Base-by-base conservation (phyloP, 2,329 filamentous ascomycete species). In the Colletotrichum sp. region DNA sequence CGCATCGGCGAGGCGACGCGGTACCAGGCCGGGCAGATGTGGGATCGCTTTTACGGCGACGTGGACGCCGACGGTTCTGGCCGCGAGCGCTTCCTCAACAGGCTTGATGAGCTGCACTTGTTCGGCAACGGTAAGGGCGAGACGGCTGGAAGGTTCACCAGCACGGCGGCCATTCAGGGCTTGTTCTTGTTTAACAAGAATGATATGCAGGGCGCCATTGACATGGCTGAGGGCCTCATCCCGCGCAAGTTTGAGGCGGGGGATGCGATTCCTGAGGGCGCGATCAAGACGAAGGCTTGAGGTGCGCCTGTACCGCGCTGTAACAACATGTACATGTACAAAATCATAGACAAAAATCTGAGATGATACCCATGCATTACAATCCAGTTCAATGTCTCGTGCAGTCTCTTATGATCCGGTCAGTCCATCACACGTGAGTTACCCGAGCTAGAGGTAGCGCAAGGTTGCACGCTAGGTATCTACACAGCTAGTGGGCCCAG, bases 161-260 rank as follows among this genome's bases (percentile, higher is more conserved):
- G 96, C 83, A 96, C 96, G 6, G 97, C 97, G 32, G 95, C 96
- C 26, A 92, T 99, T 34, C 97, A 99, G 85, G 97, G 97, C 0
- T 86, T 99, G 60, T 99, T 99, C 84, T 85, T 99, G 83, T 98
- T 98, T 84, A 98, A 99, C 86, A 99, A 99, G 87, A 94, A 93
- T 78, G 91, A 98, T 80, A 94, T 96, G 88, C 90, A 96, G 79
- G 96, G 96, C 3, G 96, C 96, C 16, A 96, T 99, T 78, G 87
- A 88, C 18, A 96, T 95, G 93, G 94, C 93, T 2, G 93, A 95
- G 77, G 91, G 90, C 3, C 85, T 95, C 74, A 89, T 93, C 36
- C 91, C 91, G 16, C 85, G 86, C 75, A 90, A 88, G 69, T 89
- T 91, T 78, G 90, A 92, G 81, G 84, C 89, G 1, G 88, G 87